phyloP scores from a whole-genome alignment of 176 grass and related monocot genomes.

The Thalia dealbata region DNA sequence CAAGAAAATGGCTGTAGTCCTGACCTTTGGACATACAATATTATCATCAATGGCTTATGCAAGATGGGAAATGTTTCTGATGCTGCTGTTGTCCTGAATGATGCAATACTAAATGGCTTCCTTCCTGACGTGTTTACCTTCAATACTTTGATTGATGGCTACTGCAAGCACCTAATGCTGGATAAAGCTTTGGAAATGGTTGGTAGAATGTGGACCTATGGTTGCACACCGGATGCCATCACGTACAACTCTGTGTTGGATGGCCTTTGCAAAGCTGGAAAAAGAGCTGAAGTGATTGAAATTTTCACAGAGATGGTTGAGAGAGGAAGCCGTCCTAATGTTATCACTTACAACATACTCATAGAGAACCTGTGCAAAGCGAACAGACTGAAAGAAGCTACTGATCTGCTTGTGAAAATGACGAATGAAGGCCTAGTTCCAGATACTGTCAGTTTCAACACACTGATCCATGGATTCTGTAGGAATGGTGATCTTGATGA shows the following conservation, averaged over 20 bases:
- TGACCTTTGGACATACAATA: slow-evolving; percentile 82
- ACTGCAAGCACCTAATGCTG: slow-evolving; percentile 74
- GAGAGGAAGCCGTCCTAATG: slow-evolving; percentile 62
- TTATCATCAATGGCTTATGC: slow-evolving; percentile 82
- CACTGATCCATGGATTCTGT: slow-evolving; percentile 76
- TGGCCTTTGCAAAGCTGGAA: slow-evolving; percentile 84
- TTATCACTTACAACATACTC: slow-evolving; percentile 81
- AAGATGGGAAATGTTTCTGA: slow-evolving; percentile 94
- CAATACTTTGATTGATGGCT: slow-evolving; percentile 86
- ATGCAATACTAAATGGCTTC: slow-evolving; percentile 66
- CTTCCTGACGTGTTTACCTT: slow-evolving; percentile 85
- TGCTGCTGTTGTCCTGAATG: slow-evolving; percentile 67
- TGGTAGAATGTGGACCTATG: slow-evolving; percentile 78
- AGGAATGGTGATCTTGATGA: slow-evolving; percentile 64
- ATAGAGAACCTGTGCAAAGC: slow-evolving; percentile 74
- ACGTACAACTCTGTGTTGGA: slow-evolving; percentile 90
- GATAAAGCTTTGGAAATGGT: slow-evolving; percentile 71
- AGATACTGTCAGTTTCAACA: slow-evolving; percentile 81
- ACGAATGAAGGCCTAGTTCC: slow-evolving; percentile 62
- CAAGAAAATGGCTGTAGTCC: slow-evolving; percentile 50
- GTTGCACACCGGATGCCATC: slow-evolving; percentile 50
- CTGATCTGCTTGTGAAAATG: slow-evolving; percentile 63
- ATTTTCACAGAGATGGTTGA: slow-evolving; percentile 61
- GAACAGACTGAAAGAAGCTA: slow-evolving; percentile 54
- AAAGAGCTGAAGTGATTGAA: slow-evolving; percentile 61